phyloP scores from a whole-genome alignment of 139 green algal genomes.

The Dunaliella sp. region DNA sequence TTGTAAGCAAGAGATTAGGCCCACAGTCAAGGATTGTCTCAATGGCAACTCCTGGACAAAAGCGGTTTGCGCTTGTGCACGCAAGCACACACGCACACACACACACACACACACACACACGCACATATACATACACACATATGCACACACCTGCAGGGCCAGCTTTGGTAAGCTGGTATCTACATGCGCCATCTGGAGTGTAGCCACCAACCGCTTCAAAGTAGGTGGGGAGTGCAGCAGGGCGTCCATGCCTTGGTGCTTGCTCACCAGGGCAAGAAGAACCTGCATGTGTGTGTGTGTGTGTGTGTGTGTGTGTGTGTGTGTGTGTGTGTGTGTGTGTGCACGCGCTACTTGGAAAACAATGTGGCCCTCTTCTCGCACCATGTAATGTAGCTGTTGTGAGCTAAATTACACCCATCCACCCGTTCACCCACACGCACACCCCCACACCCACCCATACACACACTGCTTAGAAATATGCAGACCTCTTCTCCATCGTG shows the following conservation, averaged over 20 bases:
- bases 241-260: neutral
- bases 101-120: neutral
- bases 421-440: too few relatives aligned
- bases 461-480: too few relatives aligned
- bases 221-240: neutral
- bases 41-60: too few relatives aligned
- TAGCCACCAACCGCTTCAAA: neutral
- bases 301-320: too few relatives aligned
- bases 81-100: neutral
- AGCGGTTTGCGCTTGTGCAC: neutral
- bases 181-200: neutral
- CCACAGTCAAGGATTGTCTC: neutral
- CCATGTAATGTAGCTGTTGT: too few relatives aligned
- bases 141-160: neutral
- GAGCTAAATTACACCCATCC: too few relatives aligned
- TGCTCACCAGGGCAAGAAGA: neutral
- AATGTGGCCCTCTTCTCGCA: too few relatives aligned
- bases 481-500: neutral
- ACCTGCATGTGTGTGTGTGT: neutral
- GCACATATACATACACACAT: neutral
- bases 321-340: too few relatives aligned
- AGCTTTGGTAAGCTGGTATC: constrained; percentile 2
- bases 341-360: too few relatives aligned
- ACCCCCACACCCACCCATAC: too few relatives aligned
- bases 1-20: neutral